Conservation (phyloP, 2,329 filamentous ascomycete species). For the Aspergillus sp. region DNA sequence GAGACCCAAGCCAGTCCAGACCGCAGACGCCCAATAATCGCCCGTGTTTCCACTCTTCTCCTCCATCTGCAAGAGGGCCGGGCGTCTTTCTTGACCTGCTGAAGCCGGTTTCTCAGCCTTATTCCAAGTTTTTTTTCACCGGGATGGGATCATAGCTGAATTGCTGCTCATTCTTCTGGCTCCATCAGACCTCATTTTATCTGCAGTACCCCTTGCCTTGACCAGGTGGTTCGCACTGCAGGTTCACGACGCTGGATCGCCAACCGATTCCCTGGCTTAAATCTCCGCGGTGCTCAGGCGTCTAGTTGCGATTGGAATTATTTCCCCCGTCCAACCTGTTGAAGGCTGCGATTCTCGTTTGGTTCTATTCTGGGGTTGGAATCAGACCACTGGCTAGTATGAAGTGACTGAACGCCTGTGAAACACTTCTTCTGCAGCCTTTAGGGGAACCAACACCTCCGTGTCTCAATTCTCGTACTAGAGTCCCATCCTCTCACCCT, state of each 20-base stretch:
- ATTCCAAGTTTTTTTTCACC: slow-evolving; percentile 1
- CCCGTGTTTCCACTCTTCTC: not conserved
- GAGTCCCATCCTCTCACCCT: not conserved
- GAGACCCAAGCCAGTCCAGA: not conserved
- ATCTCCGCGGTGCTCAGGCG: slow-evolving; percentile 12
- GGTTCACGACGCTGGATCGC: slow-evolving; percentile 1
- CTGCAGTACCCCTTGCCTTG: slow-evolving; percentile 8
- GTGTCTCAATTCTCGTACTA: not conserved
- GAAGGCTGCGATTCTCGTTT: not conserved
- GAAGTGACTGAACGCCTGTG: slow-evolving; percentile 21
- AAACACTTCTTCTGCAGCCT: slow-evolving; percentile 23
- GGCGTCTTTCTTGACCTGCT: not conserved
- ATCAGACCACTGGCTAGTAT: slow-evolving; percentile 3
- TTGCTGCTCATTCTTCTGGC: not conserved
- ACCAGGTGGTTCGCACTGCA: slow-evolving; percentile 12
- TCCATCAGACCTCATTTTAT: not conserved
- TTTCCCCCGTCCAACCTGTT: not conserved
- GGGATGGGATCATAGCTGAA: not conserved
- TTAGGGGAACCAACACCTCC: slow-evolving; percentile 15
- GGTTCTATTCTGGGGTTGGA: slow-evolving; percentile 11
- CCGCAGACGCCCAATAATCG: slow-evolving; percentile 1
- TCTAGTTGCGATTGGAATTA: slow-evolving; percentile 4
- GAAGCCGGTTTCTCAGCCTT: not conserved
- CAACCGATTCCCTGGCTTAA: slow-evolving; percentile 9
- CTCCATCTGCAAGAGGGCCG: not conserved